phyloP scores from a whole-genome alignment of 1,284 basidiomycete species.

The Papiliotrema flavescens region DNA sequence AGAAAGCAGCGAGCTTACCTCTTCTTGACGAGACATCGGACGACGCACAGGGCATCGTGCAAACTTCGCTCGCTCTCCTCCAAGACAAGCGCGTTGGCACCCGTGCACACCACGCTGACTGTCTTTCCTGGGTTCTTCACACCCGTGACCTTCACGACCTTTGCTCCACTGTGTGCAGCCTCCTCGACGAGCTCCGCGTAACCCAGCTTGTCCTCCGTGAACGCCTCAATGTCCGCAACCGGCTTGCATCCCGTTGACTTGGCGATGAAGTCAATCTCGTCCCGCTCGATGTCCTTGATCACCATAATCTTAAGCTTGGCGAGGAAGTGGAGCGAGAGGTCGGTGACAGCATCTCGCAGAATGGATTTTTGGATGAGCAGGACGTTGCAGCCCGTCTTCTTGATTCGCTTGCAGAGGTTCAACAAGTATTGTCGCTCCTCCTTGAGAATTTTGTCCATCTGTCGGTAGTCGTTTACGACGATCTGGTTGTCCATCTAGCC shows the following conservation, averaged over 20 bases:
- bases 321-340: constrained; percentile 97
- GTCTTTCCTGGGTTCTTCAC: constrained; percentile 94
- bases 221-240: constrained; percentile 94
- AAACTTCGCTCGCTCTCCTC: constrained; percentile 97
- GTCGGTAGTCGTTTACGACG: constrained; percentile 98
- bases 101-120: constrained; percentile 92
- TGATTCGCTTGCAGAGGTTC: constrained; percentile 99
- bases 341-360: constrained; percentile 96
- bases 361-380: constrained; percentile 99
- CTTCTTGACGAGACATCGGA: constrained; percentile 97
- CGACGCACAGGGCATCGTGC: constrained; percentile 97
- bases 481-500: constrained; percentile 98
- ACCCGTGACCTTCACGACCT: constrained; percentile 91
- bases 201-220: constrained; percentile 98
- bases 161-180: constrained; percentile 75
- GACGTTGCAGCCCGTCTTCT: constrained; percentile 98
- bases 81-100: constrained; percentile 87
- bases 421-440: constrained; percentile 97
- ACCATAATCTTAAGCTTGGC: constrained; percentile 96
- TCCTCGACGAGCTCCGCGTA: constrained; percentile 96
- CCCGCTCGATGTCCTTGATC: constrained; percentile 96
- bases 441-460: constrained; percentile 99
- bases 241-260: constrained; percentile 95
- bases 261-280: constrained; percentile 96
- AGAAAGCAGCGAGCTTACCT: constrained; percentile 57